Percentiles rank a stretch among this genome's conserved stretches.
Conservation (phyloP, 495 filamentous ascomycete genomes). For the Talaromyces proteolyticus region DNA sequence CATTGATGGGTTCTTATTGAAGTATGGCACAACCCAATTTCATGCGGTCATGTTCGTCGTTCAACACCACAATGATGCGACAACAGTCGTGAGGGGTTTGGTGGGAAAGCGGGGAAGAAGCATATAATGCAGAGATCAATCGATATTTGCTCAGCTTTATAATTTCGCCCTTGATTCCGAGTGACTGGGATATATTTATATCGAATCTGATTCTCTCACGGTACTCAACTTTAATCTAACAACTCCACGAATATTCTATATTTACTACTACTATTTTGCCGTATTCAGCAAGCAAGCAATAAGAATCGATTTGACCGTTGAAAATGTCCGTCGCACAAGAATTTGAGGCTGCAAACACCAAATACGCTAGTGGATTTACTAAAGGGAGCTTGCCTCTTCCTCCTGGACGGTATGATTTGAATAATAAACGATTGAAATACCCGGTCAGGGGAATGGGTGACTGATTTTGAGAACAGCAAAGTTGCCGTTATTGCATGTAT, state of each 20-base stretch:
- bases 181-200: neutral
- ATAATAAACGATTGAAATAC: neutral
- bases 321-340: conserved; percentile 28
- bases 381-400: conserved; percentile 64
- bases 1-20: neutral
- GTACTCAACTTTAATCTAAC: neutral
- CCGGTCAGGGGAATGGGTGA: neutral
- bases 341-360: conserved; percentile 43
- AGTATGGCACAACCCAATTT: neutral
- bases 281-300: neutral
- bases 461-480: conserved; percentile 13
- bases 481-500: conserved; percentile 64
- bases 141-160: too few relatives aligned
- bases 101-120: neutral
- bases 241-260: neutral
- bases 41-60: neutral
- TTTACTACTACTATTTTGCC: neutral
- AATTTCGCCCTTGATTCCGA: neutral
- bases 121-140: too few relatives aligned
- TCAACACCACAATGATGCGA: neutral
- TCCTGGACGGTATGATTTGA: conserved; percentile 51
- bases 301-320: neutral
- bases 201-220: neutral
- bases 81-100: neutral
- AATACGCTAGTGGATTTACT: conserved; percentile 57